Evolutionary conservation across 208 protist species (phyloP), one percentile per base, ranked within the genome.

Genomic region (Tritrichomonas foetus): DNA sequence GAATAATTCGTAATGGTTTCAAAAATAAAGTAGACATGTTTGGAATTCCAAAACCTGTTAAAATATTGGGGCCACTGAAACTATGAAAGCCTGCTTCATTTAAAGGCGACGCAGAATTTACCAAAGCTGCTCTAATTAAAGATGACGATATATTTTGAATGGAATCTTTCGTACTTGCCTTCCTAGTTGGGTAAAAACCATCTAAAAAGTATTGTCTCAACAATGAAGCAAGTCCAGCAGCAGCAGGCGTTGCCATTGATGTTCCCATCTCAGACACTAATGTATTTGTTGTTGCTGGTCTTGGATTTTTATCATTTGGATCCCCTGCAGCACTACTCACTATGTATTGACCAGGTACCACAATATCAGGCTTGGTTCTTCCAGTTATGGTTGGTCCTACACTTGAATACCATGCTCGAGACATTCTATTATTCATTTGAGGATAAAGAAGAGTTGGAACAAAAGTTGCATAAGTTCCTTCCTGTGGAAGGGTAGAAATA

Each of bases 191-290:
- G 49, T 94, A 94, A 27, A 64, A 94, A 0, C 49, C 49, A 33
- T 94, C 94, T 36, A 93, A 0, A 33, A 94, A 94, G 33, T 92
- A 94, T 49, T 94, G 94, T 11, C 93, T 61, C 20, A 94, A 55
- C 0, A 94, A 44, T 44, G 94, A 92, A 39, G 94, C 69, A 2
- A 94, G 1, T 78, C 94, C 94, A 41, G 94, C 41, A 27, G 66
- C 94, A 50, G 92, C 80, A n/a, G 94, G 93, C 25, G 94, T 94
- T 41, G 94, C 5, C 93, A 94, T 94, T 44, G 93, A 94, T 49
- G 94, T 94, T 57, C 94, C 94, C 1, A n/a, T 57, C 61, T 94
- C 78, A 36, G 78, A 3, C 8, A 53, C 13, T n/a, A 94, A n/a
- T 16, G 41, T 50, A 44, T 14, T 3, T 25, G n/a, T 11, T 27